phyloP scores from a whole-genome alignment of 2,329 filamentous ascomycete genomes.

The Escovopsis sp. region DNA sequence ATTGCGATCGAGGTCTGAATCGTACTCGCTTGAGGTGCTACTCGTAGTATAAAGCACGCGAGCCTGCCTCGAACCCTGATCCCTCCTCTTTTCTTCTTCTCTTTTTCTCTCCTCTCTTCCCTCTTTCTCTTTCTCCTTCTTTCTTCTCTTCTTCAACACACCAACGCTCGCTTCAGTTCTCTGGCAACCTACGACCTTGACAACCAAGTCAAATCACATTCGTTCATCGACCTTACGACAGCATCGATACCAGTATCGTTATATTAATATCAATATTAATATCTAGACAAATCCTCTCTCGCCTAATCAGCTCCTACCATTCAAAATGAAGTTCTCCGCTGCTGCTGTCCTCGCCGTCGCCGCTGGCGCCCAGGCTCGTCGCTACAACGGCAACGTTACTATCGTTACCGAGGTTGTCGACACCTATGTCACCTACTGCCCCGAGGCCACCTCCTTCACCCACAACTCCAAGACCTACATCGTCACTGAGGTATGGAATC shows the following conservation, averaged over 20 bases:
- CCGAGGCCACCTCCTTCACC: slow-evolving; percentile 47
- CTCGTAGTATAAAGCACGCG: too few species aligned
- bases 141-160: slow-evolving; percentile 35
- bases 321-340: slow-evolving; percentile 52
- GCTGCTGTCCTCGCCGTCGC: slow-evolving; percentile 37
- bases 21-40: too few species aligned
- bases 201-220: slow-evolving; percentile 46
- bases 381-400: slow-evolving; percentile 28
- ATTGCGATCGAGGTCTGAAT: too few species aligned
- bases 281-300: slow-evolving; percentile 20
- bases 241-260: slow-evolving; percentile 6
- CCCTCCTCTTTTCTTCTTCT: not conserved
- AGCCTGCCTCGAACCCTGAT: not conserved
- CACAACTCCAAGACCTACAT: slow-evolving; percentile 54
- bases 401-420: slow-evolving; percentile 54
- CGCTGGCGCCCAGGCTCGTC: slow-evolving; percentile 31
- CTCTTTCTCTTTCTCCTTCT: slow-evolving; percentile 22
- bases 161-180: slow-evolving; percentile 28
- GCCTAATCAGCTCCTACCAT: slow-evolving; percentile 16
- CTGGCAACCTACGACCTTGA: slow-evolving; percentile 26
- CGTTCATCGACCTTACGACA: slow-evolving; percentile 26
- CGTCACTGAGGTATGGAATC: slow-evolving; percentile 42
- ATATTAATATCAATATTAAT: slow-evolving; percentile 15
- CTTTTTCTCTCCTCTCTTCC: slow-evolving; percentile 14
- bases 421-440: slow-evolving; percentile 58